Evolutionary conservation across 208 protist species (phyloP), one percentile per base, ranked within the genome.

Genomic region (Acanthamoeba divionensis): DNA sequence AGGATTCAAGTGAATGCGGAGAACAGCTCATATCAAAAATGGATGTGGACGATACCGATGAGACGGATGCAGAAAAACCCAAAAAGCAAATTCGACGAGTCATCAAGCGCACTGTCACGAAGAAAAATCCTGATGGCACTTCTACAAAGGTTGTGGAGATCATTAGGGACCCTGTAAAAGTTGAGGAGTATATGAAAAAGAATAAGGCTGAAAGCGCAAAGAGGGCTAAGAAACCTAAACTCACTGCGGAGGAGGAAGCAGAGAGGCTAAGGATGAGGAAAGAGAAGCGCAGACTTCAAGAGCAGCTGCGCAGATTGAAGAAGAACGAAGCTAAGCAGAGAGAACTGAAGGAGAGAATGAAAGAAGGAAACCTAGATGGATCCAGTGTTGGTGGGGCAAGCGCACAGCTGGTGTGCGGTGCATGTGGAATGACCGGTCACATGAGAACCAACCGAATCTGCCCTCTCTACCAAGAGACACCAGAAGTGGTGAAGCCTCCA

Each of bases 141-240:
- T 21, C 87, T 24, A 91, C 33, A 29, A 79, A 88, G 33, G 75
- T 79, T 63, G 87, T 92, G 60, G 90, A 93, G 33, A 91, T 91
- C 38, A 91, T 93, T 26, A 41, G 71, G n/a, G 92, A 93, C 54
- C 92, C 92, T 26, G 41, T 65, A 8, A 0, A 31, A 0, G 79
- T 93, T 21, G 75, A 89, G 63, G 83, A 93, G 10, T 91, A 89
- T 65, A 13, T 75, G 10, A 80, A 89, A n/a, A 91, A 77, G 60
- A 80, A 54, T n/a, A 88, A 90, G 41, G 60, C 45, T 60, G 38
- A 15, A 36, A 71, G 55, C 50, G 48, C 47, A 54, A 80, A 90
- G 26, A 48, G 60, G 15, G 10, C 36, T 33, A 50, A 15, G 31
- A 50, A n/a, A 31, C 89, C 69, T 44, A 82, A 86, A 48, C 63